phyloP scores from a whole-genome alignment of 495 filamentous ascomycete genomes.

The Entonaema liquescens region DNA sequence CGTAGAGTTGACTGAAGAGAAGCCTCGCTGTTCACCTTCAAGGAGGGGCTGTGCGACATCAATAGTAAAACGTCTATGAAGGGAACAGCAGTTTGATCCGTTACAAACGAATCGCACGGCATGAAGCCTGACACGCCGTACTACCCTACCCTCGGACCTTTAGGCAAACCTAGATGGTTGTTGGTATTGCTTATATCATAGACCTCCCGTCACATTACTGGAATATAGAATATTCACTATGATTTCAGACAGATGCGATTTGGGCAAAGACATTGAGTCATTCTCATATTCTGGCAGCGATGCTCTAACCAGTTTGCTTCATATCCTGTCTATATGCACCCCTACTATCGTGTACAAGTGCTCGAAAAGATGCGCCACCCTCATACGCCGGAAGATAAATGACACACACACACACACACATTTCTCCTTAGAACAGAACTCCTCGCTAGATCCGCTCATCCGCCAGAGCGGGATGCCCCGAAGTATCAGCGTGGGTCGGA shows the following conservation, averaged over 20 bases:
- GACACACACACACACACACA: conserved; percentile 1
- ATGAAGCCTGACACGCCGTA: neutral
- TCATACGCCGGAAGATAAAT: conserved; percentile 11
- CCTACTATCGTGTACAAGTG: conserved; percentile 13
- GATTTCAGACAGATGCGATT: neutral
- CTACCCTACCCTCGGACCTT: neutral
- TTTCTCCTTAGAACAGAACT: conserved; percentile 11
- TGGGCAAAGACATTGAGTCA: neutral
- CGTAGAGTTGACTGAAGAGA: neutral
- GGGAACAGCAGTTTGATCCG: neutral
- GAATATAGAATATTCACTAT: neutral
- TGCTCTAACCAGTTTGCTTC: neutral
- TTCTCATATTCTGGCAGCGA: conserved; percentile 2
- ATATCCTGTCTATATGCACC: conserved; percentile 22
- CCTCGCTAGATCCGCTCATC: conserved; percentile 7
- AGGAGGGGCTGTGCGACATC: neutral
- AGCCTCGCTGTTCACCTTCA: neutral
- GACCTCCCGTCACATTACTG: neutral
- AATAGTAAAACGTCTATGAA: neutral
- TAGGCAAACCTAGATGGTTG: neutral
- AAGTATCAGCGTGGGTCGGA: conserved; percentile 24
- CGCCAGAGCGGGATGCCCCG: conserved; percentile 13
- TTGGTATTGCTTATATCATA: neutral
- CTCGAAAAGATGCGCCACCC: neutral
- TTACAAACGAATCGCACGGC: neutral